These are phyloP conservation scores for Hypoxylon sp. DNA, from an alignment of 2,329 filamentous ascomycete genomes.

Conservation along the genomic window DNA sequence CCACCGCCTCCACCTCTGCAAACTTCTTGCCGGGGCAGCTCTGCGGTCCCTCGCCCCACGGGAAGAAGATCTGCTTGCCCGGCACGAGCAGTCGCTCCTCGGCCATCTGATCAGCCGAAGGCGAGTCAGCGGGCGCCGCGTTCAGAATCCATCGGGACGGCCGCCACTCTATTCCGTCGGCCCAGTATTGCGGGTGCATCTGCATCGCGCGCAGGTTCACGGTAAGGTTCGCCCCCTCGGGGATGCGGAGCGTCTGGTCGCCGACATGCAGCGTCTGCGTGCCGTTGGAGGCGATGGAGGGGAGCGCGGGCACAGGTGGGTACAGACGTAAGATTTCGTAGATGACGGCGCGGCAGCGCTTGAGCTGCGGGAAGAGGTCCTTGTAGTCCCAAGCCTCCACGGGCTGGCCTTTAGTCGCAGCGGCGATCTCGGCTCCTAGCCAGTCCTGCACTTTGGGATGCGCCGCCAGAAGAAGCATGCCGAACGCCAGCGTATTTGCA, in stretches of 20 bases:
- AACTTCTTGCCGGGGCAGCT: slow-evolving; percentile 38
- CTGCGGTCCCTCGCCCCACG: slow-evolving; percentile 36
- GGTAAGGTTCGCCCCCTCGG: background rate
- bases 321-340: background rate
- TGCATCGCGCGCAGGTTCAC: slow-evolving; percentile 20
- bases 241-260: background rate
- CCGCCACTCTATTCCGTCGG: slow-evolving; percentile 7
- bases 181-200: slow-evolving; percentile 28
- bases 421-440: slow-evolving; percentile 23
- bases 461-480: slow-evolving; percentile 34
- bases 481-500: slow-evolving; percentile 35
- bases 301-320: background rate
- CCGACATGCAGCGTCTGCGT: slow-evolving; percentile 3
- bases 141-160: slow-evolving; percentile 26
- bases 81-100: slow-evolving; percentile 20
- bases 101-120: background rate
- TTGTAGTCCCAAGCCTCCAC: slow-evolving; percentile 31
- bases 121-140: background rate
- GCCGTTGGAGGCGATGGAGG: slow-evolving; percentile 1
- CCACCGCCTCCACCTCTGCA: slow-evolving; percentile 34
- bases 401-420: slow-evolving; percentile 1
- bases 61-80: slow-evolving; percentile 25
- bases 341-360: slow-evolving; percentile 37
- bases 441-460: slow-evolving; percentile 32
- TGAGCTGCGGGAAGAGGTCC: slow-evolving; percentile 32